Conservation (phyloP, 2,329 filamentous ascomycete species). For the Xylaria hypoxylon region DNA sequence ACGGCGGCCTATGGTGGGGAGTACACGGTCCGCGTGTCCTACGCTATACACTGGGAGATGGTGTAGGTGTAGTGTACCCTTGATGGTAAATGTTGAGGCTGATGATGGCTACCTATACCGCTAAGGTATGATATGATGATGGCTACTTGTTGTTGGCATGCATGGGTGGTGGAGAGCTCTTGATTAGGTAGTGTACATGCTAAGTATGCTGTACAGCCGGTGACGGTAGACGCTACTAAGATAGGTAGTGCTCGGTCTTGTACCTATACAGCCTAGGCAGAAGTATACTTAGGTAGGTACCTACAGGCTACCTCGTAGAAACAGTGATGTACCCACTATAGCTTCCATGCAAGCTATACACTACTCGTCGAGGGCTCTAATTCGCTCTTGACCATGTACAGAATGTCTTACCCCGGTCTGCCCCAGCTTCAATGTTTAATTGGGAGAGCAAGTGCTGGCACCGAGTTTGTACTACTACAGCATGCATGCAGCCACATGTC, state of each 20-base stretch:
- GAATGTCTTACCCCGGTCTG: conserved; percentile 8
- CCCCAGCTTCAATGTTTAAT: conserved; percentile 2
- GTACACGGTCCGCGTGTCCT: conserved; percentile 12
- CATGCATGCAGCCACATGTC: background rate
- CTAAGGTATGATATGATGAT: too few species aligned
- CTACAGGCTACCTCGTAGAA: too few species aligned
- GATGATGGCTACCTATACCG: background rate
- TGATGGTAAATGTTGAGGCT: background rate
- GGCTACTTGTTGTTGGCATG: background rate
- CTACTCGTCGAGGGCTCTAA: background rate
- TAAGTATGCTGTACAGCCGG: too few species aligned
- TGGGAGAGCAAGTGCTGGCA: background rate
- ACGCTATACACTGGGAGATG: background rate
- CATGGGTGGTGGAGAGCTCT: conserved; percentile 5
- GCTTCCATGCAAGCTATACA: conserved; percentile 9
- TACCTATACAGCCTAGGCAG: too few species aligned
- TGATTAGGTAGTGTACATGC: background rate
- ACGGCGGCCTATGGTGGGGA: background rate
- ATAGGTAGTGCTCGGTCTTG: background rate
- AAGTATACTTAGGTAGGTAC: too few species aligned
- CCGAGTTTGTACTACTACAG: too few species aligned
- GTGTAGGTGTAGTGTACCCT: background rate
- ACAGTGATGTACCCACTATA: conserved; percentile 15
- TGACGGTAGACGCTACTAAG: conserved; percentile 7
- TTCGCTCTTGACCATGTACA: conserved; percentile 16